These are phyloP conservation scores for Apiospora rasikravindrae DNA, from an alignment of 2,329 filamentous ascomycete genomes.

Conservation along the genomic window DNA sequence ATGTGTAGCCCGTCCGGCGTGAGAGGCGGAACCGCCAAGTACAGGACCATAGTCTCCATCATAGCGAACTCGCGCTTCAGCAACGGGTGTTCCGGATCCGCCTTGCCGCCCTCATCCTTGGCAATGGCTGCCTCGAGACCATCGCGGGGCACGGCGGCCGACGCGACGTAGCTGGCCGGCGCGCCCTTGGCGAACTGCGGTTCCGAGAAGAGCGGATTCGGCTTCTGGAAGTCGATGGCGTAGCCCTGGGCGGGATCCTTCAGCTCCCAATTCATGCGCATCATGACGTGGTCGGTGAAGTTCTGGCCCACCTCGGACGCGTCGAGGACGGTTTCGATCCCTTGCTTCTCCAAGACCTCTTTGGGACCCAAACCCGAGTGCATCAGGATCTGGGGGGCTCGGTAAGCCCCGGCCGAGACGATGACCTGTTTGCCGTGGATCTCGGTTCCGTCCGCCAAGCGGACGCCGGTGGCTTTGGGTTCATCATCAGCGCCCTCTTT, in stretches of 20 bases:
- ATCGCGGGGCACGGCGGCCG: slow-evolving; percentile 33
- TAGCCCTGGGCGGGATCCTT: slow-evolving; percentile 40
- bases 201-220: slow-evolving; percentile 41
- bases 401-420: slow-evolving; percentile 38
- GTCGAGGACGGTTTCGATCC: slow-evolving; percentile 39
- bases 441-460: slow-evolving; percentile 38
- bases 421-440: slow-evolving; percentile 39
- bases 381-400: slow-evolving; percentile 41
- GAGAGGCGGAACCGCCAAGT: background rate
- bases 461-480: slow-evolving; percentile 47
- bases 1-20: background rate
- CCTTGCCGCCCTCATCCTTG: slow-evolving; percentile 40
- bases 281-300: slow-evolving; percentile 35
- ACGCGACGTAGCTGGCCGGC: slow-evolving; percentile 44
- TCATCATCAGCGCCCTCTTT: background rate
- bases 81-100: slow-evolving; percentile 30
- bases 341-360: slow-evolving; percentile 35
- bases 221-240: slow-evolving; percentile 33
- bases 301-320: slow-evolving; percentile 33
- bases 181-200: slow-evolving; percentile 43
- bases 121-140: slow-evolving; percentile 39
- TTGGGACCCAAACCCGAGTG: slow-evolving; percentile 41
- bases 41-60: background rate
- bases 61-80: background rate
- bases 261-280: slow-evolving; percentile 37